These are phyloP conservation scores for Curvularia spicifera DNA, from an alignment of 2,329 filamentous ascomycete species.

Conservation along the genomic window DNA sequence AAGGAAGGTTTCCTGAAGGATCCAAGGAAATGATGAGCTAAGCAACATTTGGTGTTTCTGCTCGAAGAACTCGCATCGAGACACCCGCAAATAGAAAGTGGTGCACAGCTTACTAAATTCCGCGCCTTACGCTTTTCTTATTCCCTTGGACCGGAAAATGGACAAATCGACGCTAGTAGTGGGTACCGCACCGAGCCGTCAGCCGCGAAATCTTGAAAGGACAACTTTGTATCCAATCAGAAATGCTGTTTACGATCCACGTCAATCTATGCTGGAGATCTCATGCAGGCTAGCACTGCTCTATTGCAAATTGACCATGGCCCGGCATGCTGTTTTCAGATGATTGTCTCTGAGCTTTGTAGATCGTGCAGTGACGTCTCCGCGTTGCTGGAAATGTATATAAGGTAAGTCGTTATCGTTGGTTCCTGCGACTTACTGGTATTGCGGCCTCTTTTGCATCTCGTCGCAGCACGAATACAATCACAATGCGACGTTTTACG, in stretches of 20 bases:
- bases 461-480: neutral
- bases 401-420: neutral
- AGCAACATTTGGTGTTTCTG: neutral
- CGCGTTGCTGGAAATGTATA: neutral
- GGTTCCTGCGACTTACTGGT: too few species aligned
- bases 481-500: neutral
- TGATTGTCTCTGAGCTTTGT: neutral
- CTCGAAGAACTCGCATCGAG: neutral
- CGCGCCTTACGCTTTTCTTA: constrained; percentile 1
- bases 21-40: neutral
- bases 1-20: neutral
- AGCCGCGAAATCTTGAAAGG: constrained; percentile 3
- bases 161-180: constrained; percentile 7
- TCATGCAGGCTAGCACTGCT: constrained; percentile 8
- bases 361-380: constrained; percentile 1
- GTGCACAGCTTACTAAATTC: neutral
- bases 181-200: constrained; percentile 1
- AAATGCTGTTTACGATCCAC: neutral
- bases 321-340: neutral
- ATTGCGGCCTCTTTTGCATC: neutral
- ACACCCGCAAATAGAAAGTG: constrained; percentile 1
- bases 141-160: neutral
- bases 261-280: constrained; percentile 2
- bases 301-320: neutral
- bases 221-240: neutral